Base-by-base conservation (phyloP, 2,329 filamentous ascomycete species). In the Colletotrichum navitas region DNA sequence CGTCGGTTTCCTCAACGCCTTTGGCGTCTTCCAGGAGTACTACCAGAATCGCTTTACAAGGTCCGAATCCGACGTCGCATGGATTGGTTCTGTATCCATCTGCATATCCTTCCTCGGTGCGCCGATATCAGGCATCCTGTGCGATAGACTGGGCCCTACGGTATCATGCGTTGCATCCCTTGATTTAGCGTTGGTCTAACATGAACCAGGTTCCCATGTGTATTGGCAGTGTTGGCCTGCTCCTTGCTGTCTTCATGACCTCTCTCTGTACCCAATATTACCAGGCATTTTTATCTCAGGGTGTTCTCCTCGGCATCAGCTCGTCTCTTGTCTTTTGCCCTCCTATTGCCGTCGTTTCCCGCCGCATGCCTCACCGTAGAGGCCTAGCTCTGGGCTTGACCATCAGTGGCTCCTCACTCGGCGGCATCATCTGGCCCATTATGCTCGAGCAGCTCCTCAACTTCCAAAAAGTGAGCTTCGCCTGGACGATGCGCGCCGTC, bases 21-120 rank as follows among this genome's bases (percentile, higher is more conserved):
- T 71, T 24, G 63, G 68, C 7, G 83, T 86, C 1, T 89, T 87
- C 71, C 86, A 89, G 71, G 83, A 84, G 8, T 87, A 88, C 77
- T 89, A 89, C 73, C 74, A 75, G 52, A 81, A 77, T 45, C 79
- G 80, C 0, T 71, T 75, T 26, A n/a, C 8, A 1, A 63, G 58
- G 24, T 60, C 68, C 43, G 51, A 63, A 29, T 68, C 68, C 5
- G 58, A 63, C 41, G 83, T 85, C 10, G 80, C 84, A 7, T 85
- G 79, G 80, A 84, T 87, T 21, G 85, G 85, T 18, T 83, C 84
- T 5, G 75, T 86, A 4, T 85, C 87, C 64, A 79, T 79, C 0
- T 85, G 83, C 51, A 75, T 88, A 2, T 78, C 88, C 24, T 76
- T 84, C 26, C 75, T 84, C 6, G 74, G 56, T 5, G 68, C 49